These are phyloP conservation scores for Mycocentrospora acerina DNA, from an alignment of 2,329 filamentous ascomycete genomes.

Conservation along the genomic window DNA sequence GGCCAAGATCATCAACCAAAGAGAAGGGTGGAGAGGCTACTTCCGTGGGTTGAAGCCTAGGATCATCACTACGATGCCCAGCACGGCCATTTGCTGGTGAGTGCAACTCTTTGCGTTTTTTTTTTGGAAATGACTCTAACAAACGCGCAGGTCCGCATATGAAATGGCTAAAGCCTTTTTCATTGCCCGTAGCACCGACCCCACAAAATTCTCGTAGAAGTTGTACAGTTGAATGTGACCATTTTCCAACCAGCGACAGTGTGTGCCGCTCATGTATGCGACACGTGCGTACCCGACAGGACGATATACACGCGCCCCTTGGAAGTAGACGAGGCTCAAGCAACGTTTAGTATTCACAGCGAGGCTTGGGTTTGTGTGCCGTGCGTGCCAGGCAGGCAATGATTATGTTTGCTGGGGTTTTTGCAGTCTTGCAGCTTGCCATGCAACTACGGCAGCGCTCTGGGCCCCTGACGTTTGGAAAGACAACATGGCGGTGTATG, in stretches of 20 bases:
- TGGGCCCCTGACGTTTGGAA: conserved; percentile 19
- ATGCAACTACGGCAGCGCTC: conserved; percentile 33
- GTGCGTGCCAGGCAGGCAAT: conserved; percentile 14
- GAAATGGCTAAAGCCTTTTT: conserved; percentile 71
- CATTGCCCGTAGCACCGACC: conserved; percentile 47
- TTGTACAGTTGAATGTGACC: conserved; percentile 1
- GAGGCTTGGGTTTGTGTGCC: conserved; percentile 15
- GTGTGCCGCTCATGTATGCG: conserved; percentile 4
- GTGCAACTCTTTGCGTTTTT: conserved; percentile 21
- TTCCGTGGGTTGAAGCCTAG: conserved; percentile 90
- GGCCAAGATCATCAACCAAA: conserved; percentile 75
- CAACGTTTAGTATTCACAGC: conserved; percentile 22
- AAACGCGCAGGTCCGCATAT: conserved; percentile 58
- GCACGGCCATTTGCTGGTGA: conserved; percentile 98
- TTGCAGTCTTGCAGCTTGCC: conserved; percentile 20
- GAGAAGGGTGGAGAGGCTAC: conserved; percentile 84
- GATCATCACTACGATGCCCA: conserved; percentile 95
- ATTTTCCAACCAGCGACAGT: conserved; percentile 5
- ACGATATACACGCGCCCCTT: conserved; percentile 15
- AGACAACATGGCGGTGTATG: conserved; percentile 29
- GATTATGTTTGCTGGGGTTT: conserved; percentile 16
- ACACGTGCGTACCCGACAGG: conserved; percentile 10
- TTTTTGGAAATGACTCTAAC: conserved; percentile 9
- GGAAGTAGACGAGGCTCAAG: conserved; percentile 11
- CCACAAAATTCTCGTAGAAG: conserved; percentile 24